Evolutionary conservation across 257 asterid genomes (phyloP), one percentile per base, ranked within the genome.

Genomic region (Penstemon davidsonii): DNA sequence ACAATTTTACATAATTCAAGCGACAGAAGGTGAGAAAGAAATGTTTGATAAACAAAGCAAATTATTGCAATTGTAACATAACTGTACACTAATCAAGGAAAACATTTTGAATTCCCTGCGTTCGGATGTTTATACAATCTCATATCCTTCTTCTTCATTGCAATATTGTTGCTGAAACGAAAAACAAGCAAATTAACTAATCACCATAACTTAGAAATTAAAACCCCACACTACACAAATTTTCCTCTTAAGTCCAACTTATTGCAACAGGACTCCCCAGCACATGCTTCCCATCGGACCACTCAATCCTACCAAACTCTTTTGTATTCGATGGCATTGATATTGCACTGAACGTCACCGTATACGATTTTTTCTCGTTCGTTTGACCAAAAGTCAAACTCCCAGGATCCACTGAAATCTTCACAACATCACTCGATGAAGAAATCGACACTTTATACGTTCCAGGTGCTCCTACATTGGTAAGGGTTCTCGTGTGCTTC

Each of bases 201-300:
- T 25, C 72, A 56, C 40, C 12, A 43, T 47, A 50, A 69, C 19
- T 55, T 72, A 37, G 37, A 42, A 13, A 67, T 39, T 55, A 64
- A 15, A 56, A 72, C 56, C 62, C 43, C 75, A 67, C 71, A 60
- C 74, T 44, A n/a, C 55, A 69, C 74, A 36, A 6, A 10, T 75
- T 57, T 67, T 60, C 38, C 42, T 56, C 79, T 15, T 77, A 89
- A 9, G 63, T 60, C 97, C 96, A 86, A 78, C 89, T 84, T 60
- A 94, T 33, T 4, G 93, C 96, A 37, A 94, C 84, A 0, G 97
- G 95, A 77, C 97, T 94, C 57, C 86, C 91, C 45, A 94, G 97
- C 3, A 82, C 84, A 46, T 78, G 96, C 67, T 84, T 88, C 81
- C 93, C 97, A 70, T 90, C 95, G 0, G 95, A 82, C 99, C 99